phyloP scores from a whole-genome alignment of 176 grass and related monocot species.

The Oryza glumipatula region DNA sequence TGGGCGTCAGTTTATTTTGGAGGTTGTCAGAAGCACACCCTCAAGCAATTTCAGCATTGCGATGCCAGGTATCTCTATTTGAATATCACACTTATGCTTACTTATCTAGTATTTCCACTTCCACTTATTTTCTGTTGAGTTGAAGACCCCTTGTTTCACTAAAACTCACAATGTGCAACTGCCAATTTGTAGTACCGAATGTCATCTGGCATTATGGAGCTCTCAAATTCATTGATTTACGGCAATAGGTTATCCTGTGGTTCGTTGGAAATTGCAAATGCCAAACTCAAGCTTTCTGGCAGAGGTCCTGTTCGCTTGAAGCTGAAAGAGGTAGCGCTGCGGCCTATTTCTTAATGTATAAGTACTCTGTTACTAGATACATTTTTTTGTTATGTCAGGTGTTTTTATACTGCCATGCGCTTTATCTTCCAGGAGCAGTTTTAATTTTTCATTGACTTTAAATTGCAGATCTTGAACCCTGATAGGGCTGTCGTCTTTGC shows the following conservation, averaged over 20 bases:
- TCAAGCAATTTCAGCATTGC: constrained; percentile 90
- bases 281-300: constrained; percentile 73
- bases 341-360: constrained; percentile 25
- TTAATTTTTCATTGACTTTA: constrained; percentile 24
- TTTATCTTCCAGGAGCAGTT: constrained; percentile 10
- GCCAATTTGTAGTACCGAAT: constrained; percentile 86
- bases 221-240: constrained; percentile 91
- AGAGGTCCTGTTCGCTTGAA: constrained; percentile 54
- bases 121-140: constrained; percentile 35
- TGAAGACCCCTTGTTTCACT: constrained; percentile 32
- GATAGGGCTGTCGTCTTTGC: constrained; percentile 69
- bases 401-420: not conserved
- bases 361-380: constrained; percentile 3
- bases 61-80: constrained; percentile 72
- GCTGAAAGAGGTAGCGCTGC: constrained; percentile 68
- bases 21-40: constrained; percentile 95
- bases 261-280: constrained; percentile 76
- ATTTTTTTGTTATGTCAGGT: not conserved
- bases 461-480: constrained; percentile 82
- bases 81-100: not conserved
- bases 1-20: constrained; percentile 96
- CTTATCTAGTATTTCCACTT: constrained; percentile 6
- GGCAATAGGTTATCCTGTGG: constrained; percentile 81
- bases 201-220: constrained; percentile 96
- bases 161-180: constrained; percentile 27